Evolutionary conservation across 2,329 filamentous ascomycete genomes (phyloP), one percentile per base, ranked within the genome.

Genomic region (Cyphellophora attinorum): DNA sequence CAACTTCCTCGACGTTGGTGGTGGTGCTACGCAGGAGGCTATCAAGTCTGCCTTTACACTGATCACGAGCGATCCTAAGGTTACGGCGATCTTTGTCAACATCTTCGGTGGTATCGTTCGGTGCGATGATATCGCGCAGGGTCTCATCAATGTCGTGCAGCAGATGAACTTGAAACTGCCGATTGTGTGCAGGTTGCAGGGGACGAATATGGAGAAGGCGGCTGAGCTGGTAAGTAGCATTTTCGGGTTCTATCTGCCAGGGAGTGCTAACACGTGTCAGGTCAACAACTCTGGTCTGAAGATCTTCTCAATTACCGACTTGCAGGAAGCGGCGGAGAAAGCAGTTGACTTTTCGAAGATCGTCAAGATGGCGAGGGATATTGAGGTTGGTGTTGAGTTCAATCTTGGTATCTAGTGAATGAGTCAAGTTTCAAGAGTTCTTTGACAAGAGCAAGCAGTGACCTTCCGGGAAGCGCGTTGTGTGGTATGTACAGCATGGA

Each of bases 21-120:
- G 91, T 61, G 91, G 91, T 71, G 91, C 91, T 50, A 98, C 91
- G 41, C 88, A 91, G 19, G 81, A 88, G 49, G 91, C 91, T 53
- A 98, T 98, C 68, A 85, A 86, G 71, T 82, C 91, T 66, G 91
- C 91, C 49, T 98, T 98, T 59, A 88, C 94, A 64, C 83, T 98
- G 55, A 98, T 98, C 70, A 98, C 91, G 53, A 91, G 81, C 65
- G 91, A 98, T 64, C 79, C 86, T 58, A 96, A 96, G 75, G 91
- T 98, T 49, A 89, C 88, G 33, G 91, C 91, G 55, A 91, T 98
- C 69, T 98, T 98, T 53, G 91, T 98, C 71, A 98, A 98, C 77
- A 98, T 98, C 64, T 98, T 98, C 59, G 91, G 91, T 60, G 91
- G 91, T 68, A 98, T 98, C 53, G 91, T 98, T 51, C 79, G 91